Evolutionary conservation across 306 rosid genomes (phyloP).

Genomic region (Erythrophleum fordii): DNA sequence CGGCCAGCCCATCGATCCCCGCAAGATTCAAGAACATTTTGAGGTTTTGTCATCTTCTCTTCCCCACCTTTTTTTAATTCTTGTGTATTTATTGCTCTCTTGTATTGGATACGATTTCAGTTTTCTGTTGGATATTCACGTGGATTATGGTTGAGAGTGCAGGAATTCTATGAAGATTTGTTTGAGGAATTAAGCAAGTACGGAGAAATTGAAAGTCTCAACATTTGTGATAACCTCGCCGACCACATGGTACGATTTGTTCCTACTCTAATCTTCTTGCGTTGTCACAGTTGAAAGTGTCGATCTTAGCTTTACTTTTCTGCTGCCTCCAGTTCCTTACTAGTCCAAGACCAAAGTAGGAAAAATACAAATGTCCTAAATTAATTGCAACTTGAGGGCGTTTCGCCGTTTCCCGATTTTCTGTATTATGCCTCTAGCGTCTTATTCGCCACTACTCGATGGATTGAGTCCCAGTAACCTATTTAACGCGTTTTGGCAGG

Average conservation of each 20-base stretch:
- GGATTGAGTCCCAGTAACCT: background rate
- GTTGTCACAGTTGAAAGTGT: background rate
- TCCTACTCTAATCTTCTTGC: background rate
- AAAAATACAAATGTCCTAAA: background rate
- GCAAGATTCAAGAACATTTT: conserved; percentile 61
- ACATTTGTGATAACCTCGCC: conserved; percentile 75
- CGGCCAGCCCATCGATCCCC: conserved; percentile 67
- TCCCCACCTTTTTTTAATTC: background rate
- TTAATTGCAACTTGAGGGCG: background rate
- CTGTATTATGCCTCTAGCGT: background rate
- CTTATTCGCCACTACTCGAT: background rate
- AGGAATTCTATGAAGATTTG: conserved; percentile 77
- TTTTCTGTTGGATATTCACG: background rate
- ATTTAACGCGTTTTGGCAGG: conserved; percentile 41
- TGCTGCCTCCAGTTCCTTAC: no score
- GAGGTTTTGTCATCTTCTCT: conserved; percentile 41
- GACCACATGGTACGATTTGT: conserved; percentile 65
- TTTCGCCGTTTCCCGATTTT: background rate
- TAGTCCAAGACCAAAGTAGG: background rate
- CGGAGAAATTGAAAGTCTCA: conserved; percentile 74
- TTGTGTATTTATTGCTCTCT: background rate
- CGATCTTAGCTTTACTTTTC: background rate
- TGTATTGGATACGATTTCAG: background rate
- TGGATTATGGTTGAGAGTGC: background rate
- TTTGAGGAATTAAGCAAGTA: conserved; percentile 68